Conservation (phyloP, 768 basidiomycete species). For the Cystofilobasidium macerans region DNA sequence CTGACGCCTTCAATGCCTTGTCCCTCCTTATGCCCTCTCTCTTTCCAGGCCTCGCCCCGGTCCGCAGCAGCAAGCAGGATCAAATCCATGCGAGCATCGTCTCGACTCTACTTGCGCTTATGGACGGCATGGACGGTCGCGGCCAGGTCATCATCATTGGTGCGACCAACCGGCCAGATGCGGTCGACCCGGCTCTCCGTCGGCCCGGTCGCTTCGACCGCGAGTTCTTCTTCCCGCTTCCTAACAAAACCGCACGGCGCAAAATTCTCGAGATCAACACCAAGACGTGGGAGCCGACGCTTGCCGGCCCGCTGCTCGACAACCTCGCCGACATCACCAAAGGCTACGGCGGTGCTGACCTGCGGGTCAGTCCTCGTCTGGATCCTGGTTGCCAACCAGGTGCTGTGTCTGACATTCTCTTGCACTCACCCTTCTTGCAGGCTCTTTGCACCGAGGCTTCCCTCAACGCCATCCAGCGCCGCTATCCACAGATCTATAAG, state of each 20-base stretch:
- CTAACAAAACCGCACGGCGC: conserved; percentile 68
- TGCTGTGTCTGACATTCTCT: not conserved
- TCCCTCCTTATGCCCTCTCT: no score
- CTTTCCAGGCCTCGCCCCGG: conserved; percentile 64
- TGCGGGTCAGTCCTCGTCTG: conserved; percentile 53
- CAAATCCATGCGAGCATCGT: conserved; percentile 98
- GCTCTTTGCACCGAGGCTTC: conserved; percentile 95
- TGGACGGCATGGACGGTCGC: conserved; percentile 99
- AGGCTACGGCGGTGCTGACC: conserved; percentile 94
- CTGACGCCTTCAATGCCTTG: not conserved
- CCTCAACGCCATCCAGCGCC: conserved; percentile 85
- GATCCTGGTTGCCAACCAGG: not conserved
- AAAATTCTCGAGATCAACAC: conserved; percentile 87
- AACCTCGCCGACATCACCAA: conserved; percentile 82
- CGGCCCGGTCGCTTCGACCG: conserved; percentile 92
- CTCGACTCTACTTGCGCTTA: conserved; percentile 83
- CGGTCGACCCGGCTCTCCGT: conserved; percentile 89
- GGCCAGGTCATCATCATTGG: conserved; percentile 97
- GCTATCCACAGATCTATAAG: conserved; percentile 96
- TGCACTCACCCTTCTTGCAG: conserved; percentile 36
- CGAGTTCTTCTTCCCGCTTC: conserved; percentile 94
- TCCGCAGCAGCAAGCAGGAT: conserved; percentile 95
- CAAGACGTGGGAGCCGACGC: conserved; percentile 75
- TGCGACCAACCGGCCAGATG: conserved; percentile 92
- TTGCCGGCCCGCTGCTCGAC: conserved; percentile 46